These are phyloP conservation scores for Leucogyrophana mollusca DNA, from an alignment of 768 basidiomycete genomes.

Conservation along the genomic window DNA sequence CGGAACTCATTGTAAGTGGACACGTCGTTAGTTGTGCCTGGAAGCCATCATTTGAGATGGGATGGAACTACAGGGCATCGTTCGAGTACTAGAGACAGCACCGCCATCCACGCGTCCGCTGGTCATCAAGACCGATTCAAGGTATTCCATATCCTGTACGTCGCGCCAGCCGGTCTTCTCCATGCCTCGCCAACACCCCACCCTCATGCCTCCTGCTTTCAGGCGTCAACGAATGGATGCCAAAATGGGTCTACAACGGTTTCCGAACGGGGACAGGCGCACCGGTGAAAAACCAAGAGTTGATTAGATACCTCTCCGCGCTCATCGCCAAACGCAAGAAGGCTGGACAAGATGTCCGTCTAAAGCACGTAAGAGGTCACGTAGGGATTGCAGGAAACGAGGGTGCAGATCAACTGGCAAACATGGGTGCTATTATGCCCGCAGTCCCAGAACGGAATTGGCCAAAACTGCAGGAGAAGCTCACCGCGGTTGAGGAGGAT, in stretches of 20 bases:
- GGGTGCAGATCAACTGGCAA: constrained; percentile 76
- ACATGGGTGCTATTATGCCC: constrained; percentile 46
- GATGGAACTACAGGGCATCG: constrained; percentile 83
- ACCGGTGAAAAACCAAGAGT: constrained; percentile 67
- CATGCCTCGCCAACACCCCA: not conserved
- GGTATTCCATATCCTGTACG: constrained; percentile 79
- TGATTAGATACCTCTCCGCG: constrained; percentile 71
- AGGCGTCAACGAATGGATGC: constrained; percentile 73
- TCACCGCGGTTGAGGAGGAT: not conserved
- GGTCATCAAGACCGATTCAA: constrained; percentile 82
- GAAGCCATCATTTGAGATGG: no score
- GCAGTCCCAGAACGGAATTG: constrained; percentile 57
- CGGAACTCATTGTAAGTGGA: constrained; percentile 74
- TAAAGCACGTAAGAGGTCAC: constrained; percentile 81
- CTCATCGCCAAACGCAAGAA: constrained; percentile 54
- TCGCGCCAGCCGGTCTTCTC: no score
- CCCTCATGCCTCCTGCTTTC: constrained; percentile 9
- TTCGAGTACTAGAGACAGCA: constrained; percentile 74
- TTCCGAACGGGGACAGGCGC: constrained; percentile 48
- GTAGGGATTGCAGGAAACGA: constrained; percentile 81
- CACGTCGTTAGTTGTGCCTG: constrained; percentile 1
- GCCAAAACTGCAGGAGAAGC: constrained; percentile 30
- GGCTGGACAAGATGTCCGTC: constrained; percentile 52
- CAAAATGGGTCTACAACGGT: constrained; percentile 57
- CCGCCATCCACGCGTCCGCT: constrained; percentile 55